Evolutionary conservation across 495 filamentous ascomycete species (phyloP).

Genomic region (Aspergillus saccharolyticus): DNA sequence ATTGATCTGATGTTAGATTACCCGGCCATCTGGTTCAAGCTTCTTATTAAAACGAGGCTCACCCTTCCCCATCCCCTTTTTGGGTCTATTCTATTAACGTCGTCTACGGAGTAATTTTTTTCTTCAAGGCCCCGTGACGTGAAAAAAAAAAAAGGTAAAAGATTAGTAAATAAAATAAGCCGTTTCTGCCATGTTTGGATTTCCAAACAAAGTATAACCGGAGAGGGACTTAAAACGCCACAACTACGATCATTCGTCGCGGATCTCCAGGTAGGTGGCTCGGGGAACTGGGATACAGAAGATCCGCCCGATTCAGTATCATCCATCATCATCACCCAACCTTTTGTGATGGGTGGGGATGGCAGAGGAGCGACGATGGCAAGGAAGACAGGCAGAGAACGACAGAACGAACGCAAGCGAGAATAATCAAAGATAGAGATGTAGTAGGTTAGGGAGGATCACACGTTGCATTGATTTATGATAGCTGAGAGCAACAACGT

Average conservation of each 20-base stretch:
- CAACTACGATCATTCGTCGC: slow-evolving; percentile 11
- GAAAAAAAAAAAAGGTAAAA: slow-evolving; percentile 1
- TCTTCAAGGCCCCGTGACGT: slow-evolving; percentile 15
- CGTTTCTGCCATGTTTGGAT: no score
- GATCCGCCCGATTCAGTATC: slow-evolving; percentile 16
- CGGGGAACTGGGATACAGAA: slow-evolving; percentile 15
- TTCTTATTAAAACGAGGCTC: slow-evolving; percentile 4
- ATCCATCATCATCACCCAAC: slow-evolving; percentile 3
- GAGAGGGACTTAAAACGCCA: slow-evolving; percentile 13
- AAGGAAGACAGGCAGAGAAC: no score
- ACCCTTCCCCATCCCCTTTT: slow-evolving; percentile 1
- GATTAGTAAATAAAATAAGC: no score
- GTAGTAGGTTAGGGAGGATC: no score
- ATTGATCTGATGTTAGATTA: neutral
- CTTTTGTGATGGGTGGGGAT: slow-evolving; percentile 8
- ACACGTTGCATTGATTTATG: no score
- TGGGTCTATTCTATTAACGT: no score
- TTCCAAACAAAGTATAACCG: no score
- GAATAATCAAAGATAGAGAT: no score
- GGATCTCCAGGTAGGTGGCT: slow-evolving; percentile 18
- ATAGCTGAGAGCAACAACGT: no score
- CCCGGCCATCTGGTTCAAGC: slow-evolving; percentile 4
- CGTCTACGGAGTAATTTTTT: no score
- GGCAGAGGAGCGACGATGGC: no score
- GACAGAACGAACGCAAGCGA: no score